Base-by-base conservation (phyloP, 495 filamentous ascomycete genomes). In the Chaetomium cochliodes region DNA sequence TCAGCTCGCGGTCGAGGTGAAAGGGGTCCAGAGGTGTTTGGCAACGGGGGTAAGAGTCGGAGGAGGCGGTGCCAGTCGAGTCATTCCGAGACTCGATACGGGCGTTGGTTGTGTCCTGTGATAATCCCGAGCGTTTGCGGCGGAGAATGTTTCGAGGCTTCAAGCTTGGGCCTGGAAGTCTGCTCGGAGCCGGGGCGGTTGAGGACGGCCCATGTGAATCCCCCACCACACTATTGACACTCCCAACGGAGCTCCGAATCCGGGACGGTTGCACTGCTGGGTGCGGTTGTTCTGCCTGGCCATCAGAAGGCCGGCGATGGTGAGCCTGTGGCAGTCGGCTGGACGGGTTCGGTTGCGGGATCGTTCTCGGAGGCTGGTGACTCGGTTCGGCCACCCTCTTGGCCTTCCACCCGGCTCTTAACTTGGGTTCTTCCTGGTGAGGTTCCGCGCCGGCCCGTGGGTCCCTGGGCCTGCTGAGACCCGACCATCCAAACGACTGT, bases 111-210 rank as follows among this genome's bases (percentile, higher is more conserved):
- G 70, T 42, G 8, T 81, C 77, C 66, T 76, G 74, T 7, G 77
- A 70, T n/a, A 81, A 54, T 11, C 72, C 79, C 37, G 83, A 79
- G 33, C 75, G 78, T 67, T 84, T 84, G 63, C 81, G 77, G 57
- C 78, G 70, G 52, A 84, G 73, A 3, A 79, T 69, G 52, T 78
- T 77, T 49, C 76, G 76, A 28, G 77, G 74, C 44, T 73, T 72
- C 41, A 56, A 25, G 53, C 63, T 60, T 20, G 69, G 68, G 44
- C 49, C 62, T 8, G 70, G 66, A 44, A 70, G 64, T 37, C 54
- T 69, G 68, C 66, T 70, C 25, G 66, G 22, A 33, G 57, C 22
- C n/a, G 69, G 22, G 13, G 62, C 56, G 13, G 64, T 64, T 39
- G 62, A 62, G 11, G 55, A 33, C 18, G 52, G 22, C 11, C 62